These are phyloP conservation scores for Solanum chilense DNA, from an alignment of 257 asterid genomes.

Conservation along the genomic window DNA sequence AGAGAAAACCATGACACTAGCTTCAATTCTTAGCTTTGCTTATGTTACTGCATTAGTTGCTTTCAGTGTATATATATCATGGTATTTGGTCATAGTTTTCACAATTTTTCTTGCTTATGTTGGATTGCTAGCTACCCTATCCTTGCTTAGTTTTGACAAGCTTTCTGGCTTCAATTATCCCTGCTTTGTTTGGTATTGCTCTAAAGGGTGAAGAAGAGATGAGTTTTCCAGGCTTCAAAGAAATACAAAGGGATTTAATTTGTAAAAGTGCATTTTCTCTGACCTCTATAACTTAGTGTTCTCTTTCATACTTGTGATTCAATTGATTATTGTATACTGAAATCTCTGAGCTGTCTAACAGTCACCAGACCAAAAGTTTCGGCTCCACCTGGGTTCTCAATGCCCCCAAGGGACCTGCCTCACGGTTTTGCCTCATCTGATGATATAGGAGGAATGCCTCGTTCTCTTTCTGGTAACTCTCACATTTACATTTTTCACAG, in stretches of 20 bases:
- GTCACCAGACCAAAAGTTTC: constrained; percentile 52
- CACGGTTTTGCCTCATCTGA: constrained; percentile 64
- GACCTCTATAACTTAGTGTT: neutral
- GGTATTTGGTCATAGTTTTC: neutral
- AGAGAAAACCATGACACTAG: neutral
- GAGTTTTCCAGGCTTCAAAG: neutral
- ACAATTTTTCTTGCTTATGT: neutral
- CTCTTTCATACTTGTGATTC: neutral
- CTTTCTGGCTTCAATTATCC: neutral
- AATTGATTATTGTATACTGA: neutral
- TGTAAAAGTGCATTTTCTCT: neutral
- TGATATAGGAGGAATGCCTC: constrained; percentile 30
- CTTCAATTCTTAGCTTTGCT: neutral
- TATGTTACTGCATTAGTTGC: neutral
- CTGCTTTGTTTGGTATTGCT: neutral
- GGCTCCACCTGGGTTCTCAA: constrained; percentile 82
- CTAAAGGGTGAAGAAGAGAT: neutral
- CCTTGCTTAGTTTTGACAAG: neutral
- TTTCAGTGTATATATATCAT: neutral
- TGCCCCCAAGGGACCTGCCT: constrained; percentile 63
- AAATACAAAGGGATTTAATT: neutral
- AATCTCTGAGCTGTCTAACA: constrained; percentile 13
- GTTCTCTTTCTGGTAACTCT: constrained; percentile 47
- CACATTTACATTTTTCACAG: neutral
- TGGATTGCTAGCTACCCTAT: neutral